A percentile compares a stretch with the other conserved stretches of the same genome.
Evolutionary conservation across 2,329 filamentous ascomycete genomes (phyloP).

Genomic region (Zymoseptoria crescenta): DNA sequence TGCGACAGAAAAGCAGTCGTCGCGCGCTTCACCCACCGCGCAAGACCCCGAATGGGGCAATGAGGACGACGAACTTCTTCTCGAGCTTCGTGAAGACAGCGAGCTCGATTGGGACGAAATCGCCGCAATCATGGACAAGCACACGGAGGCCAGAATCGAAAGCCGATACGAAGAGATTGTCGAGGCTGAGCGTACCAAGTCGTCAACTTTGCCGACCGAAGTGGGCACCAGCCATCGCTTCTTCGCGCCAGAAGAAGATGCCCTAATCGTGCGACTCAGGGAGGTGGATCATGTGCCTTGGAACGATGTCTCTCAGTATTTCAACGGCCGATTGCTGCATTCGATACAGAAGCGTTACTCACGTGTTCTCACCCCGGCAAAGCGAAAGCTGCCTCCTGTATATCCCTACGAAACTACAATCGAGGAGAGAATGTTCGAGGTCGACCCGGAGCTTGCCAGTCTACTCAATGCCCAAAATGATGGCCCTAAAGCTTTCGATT

Average conservation of each 20-base stretch:
- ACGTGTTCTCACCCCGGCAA: background rate
- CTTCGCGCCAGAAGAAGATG: conserved; percentile 5
- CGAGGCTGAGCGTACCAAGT: background rate
- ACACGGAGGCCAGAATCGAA: conserved; percentile 11
- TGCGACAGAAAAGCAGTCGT: conserved; percentile 7
- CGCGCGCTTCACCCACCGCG: background rate
- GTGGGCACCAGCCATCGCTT: background rate
- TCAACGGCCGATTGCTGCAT: background rate
- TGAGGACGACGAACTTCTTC: conserved; percentile 31
- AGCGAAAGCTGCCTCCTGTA: background rate
- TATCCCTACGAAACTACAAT: background rate
- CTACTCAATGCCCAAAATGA: background rate
- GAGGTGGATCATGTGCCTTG: conserved; percentile 8
- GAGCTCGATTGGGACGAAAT: conserved; percentile 24
- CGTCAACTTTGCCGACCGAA: background rate
- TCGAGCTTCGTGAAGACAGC: conserved; percentile 24
- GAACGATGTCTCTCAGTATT: conserved; percentile 3
- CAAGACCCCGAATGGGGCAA: conserved; percentile 20
- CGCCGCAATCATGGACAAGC: conserved; percentile 10
- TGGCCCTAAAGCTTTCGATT: background rate
- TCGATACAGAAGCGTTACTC: background rate
- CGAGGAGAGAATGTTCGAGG: conserved; percentile 1
- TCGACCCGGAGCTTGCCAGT: background rate
- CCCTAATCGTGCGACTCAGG: conserved; percentile 7
- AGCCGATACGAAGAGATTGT: conserved; percentile 15